Base-by-base conservation (phyloP, 2,329 filamentous ascomycete genomes). In the Dactylellina cionopaga region DNA sequence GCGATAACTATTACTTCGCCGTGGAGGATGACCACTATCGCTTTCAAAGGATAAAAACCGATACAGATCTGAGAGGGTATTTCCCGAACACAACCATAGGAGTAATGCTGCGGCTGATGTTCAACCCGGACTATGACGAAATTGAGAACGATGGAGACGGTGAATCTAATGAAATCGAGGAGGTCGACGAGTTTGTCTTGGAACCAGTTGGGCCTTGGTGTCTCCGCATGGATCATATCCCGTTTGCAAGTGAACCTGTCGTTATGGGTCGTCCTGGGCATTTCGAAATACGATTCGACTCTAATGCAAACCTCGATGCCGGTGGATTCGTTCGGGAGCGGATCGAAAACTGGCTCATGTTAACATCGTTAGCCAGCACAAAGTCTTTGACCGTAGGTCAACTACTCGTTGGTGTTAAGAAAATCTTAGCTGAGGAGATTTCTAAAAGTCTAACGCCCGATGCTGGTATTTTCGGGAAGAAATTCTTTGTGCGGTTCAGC, bases 161-260 rank as follows among this genome's bases (percentile, higher is more conserved):
- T n/a, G n/a, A n/a, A n/a, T n/a, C n/a, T n/a, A 29, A 11, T 46
- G 24, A 10, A 22, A 6, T 5, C n/a, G 43, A 37, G 2, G 52
- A 39, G 1, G 11, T 46, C 3, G 47, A 51, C 3, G 41, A 68
- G 46, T 59, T 13, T 31, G 15, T 9, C 19, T n/a, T 24, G 17
- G 17, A 39, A 46, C 25, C 22, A 6, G 49, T 51, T 22, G 47
- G 46, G 0, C 31, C 43, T 1, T 70, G 56, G 56, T 55, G 47
- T 29, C 7, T 63, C 6, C 49, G 41, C 24, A 24, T 70, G 31
- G 17, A 43, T 7, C 3, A 58, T 3, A 24, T 70, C 3, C 65
- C 65, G 3, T 70, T 70, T 29, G 39, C 39, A 2, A 19, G 51
- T 22, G 65, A 70, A 9, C 19, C 19, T 2, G 56, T 39, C 2